A percentile compares a stretch with the other conserved stretches of the same genome.
Evolutionary conservation across 768 basidiomycete species (phyloP).

Genomic region (Lanmaoa pseudosensibilis): DNA sequence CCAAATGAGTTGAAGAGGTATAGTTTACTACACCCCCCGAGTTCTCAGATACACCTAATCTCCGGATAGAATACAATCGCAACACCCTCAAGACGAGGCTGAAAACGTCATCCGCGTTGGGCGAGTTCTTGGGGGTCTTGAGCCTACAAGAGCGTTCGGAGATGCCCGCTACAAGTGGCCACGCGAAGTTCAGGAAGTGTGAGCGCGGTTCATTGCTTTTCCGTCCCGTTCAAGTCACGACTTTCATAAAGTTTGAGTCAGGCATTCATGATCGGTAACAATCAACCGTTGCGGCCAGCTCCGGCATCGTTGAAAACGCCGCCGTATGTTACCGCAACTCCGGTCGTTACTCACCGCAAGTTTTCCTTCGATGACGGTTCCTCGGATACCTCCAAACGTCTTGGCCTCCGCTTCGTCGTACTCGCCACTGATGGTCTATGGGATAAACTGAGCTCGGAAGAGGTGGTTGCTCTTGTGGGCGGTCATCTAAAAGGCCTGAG

Average conservation of each 20-base stretch:
- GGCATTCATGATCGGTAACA: slow-evolving; percentile 66
- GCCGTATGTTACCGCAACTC: slow-evolving; percentile 86
- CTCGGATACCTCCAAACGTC: slow-evolving; percentile 19
- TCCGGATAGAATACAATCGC: slow-evolving; percentile 62
- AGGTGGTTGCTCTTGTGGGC: slow-evolving; percentile 84
- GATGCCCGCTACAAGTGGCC: slow-evolving; percentile 92
- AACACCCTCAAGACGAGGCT: slow-evolving; percentile 79
- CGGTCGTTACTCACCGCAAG: slow-evolving; percentile 78
- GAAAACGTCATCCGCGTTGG: slow-evolving; percentile 74
- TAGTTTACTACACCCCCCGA: slow-evolving; percentile 9
- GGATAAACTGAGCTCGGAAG: slow-evolving; percentile 75
- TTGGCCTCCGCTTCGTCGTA: slow-evolving; percentile 67
- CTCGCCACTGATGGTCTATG: slow-evolving; percentile 88
- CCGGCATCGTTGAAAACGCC: slow-evolving; percentile 76
- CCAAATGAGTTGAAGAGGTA: slow-evolving; percentile 82
- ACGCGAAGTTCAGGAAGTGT: slow-evolving; percentile 69
- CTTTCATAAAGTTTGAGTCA: slow-evolving; percentile 48
- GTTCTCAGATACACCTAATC: slow-evolving; percentile 1
- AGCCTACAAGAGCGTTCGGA: slow-evolving; percentile 85
- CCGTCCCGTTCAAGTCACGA: background rate
- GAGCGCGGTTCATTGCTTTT: slow-evolving; percentile 26
- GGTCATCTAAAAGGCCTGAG: slow-evolving; percentile 75
- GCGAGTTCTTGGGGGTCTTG: slow-evolving; percentile 83
- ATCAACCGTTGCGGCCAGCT: slow-evolving; percentile 55
- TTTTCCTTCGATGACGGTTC: slow-evolving; percentile 47